Evolutionary conservation across 2,329 filamentous ascomycete species (phyloP).

Genomic region (Nothophaeocryptopus gaeumannii): DNA sequence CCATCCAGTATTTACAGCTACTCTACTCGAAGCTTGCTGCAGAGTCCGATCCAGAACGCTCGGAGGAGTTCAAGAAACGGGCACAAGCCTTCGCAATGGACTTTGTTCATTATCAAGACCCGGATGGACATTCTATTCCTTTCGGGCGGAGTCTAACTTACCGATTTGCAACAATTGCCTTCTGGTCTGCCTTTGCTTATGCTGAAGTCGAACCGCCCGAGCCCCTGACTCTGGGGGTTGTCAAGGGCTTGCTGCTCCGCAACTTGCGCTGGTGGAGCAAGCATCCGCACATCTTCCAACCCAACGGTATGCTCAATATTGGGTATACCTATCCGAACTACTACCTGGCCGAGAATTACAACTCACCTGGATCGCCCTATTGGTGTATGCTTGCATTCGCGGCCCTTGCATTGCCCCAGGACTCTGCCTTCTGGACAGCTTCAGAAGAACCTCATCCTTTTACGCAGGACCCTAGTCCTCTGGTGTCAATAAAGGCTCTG

Average conservation of each 20-base stretch:
- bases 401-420: conserved; percentile 64
- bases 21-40: conserved; percentile 71
- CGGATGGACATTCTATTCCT: conserved; percentile 67
- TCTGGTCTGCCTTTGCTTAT: conserved; percentile 76
- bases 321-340: conserved; percentile 79
- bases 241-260: conserved; percentile 71
- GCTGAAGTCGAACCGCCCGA: conserved; percentile 69
- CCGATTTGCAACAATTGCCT: conserved; percentile 80
- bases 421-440: conserved; percentile 73
- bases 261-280: conserved; percentile 78
- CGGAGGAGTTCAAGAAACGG: conserved; percentile 66
- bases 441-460: conserved; percentile 55
- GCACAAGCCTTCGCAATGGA: conserved; percentile 67
- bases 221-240: conserved; percentile 73
- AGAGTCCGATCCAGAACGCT: conserved; percentile 61
- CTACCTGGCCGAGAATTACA: conserved; percentile 81
- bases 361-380: conserved; percentile 69
- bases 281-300: conserved; percentile 70
- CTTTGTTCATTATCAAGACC: conserved; percentile 73
- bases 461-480: conserved; percentile 49
- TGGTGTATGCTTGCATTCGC: conserved; percentile 80
- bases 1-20: conserved; percentile 76
- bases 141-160: conserved; percentile 78
- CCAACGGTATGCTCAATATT: conserved; percentile 70
- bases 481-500: conserved; percentile 61